Evolutionary conservation across 495 filamentous ascomycete genomes (phyloP).

Genomic region (Letharia lupina): DNA sequence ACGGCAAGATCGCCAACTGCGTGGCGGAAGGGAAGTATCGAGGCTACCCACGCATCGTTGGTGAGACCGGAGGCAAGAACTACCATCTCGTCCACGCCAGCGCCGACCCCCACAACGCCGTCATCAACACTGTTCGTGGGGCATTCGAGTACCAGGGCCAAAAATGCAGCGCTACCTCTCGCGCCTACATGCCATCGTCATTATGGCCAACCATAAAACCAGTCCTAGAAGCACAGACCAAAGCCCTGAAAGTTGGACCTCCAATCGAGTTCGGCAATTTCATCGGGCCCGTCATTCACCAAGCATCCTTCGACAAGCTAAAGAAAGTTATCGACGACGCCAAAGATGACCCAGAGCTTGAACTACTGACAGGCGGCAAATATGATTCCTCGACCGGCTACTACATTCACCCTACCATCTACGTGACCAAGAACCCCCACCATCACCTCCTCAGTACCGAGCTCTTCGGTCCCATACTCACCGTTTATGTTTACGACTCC

Average conservation of each 20-base stretch:
- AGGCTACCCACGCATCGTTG: slow-evolving; percentile 73
- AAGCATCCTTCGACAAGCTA: slow-evolving; percentile 47
- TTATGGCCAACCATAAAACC: slow-evolving; percentile 52
- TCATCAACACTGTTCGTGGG: slow-evolving; percentile 71
- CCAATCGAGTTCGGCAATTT: slow-evolving; percentile 59
- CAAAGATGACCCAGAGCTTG: slow-evolving; percentile 52
- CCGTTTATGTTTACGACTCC: slow-evolving; percentile 56
- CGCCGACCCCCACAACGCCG: slow-evolving; percentile 69
- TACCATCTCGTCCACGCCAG: slow-evolving; percentile 74
- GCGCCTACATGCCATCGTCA: slow-evolving; percentile 61
- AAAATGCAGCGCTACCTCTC: slow-evolving; percentile 78
- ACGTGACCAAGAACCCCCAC: slow-evolving; percentile 54
- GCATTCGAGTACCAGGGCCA: slow-evolving; percentile 89
- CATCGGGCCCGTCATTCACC: slow-evolving; percentile 50
- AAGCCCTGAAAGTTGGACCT: slow-evolving; percentile 57
- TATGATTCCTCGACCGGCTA: slow-evolving; percentile 54
- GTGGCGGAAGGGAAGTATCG: slow-evolving; percentile 60
- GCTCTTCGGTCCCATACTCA: slow-evolving; percentile 57
- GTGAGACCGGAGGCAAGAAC: slow-evolving; percentile 87
- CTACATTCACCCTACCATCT: slow-evolving; percentile 62
- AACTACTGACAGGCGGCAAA: slow-evolving; percentile 50
- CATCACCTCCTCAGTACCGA: slow-evolving; percentile 55
- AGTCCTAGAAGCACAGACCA: slow-evolving; percentile 54
- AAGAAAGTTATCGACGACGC: slow-evolving; percentile 51
- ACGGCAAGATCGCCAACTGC: slow-evolving; percentile 59